These are phyloP conservation scores for Rosa chinensis DNA, from an alignment of 306 rosid genomes.

Conservation along the genomic window DNA sequence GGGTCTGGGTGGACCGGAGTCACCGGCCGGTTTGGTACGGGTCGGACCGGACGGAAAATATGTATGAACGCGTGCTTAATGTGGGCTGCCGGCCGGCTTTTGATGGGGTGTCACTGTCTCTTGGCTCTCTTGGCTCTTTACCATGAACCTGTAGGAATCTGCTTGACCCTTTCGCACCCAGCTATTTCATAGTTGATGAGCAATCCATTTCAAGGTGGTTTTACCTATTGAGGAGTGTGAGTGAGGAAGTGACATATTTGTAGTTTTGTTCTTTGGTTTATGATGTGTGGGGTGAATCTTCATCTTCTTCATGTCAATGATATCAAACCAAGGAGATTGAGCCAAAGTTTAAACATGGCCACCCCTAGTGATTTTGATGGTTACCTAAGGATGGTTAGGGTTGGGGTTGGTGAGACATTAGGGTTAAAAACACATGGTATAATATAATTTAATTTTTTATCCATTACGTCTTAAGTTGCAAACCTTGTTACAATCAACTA, in stretches of 20 bases:
- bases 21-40: no score
- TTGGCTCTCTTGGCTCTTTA: background rate
- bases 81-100: constrained; percentile 28
- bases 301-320: background rate
- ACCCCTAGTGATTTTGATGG: background rate
- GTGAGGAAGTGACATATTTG: background rate
- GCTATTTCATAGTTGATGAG: background rate
- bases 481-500: no score
- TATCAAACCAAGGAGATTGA: background rate
- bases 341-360: background rate
- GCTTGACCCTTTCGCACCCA: constrained; percentile 2
- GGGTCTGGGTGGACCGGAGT: no score
- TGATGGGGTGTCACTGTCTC: constrained; percentile 2
- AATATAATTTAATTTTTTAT: no score
- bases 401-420: background rate
- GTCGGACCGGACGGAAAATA: background rate
- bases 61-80: constrained; percentile 1
- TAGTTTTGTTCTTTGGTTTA: background rate
- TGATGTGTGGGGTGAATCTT: background rate
- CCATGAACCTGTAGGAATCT: constrained; percentile 3
- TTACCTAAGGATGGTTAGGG: background rate
- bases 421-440: background rate
- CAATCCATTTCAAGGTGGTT: background rate
- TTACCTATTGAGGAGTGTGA: background rate
- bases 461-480: no score